Evolutionary conservation across 108 stramenopile species (phyloP).

Genomic region (Cyclotella atomus): DNA sequence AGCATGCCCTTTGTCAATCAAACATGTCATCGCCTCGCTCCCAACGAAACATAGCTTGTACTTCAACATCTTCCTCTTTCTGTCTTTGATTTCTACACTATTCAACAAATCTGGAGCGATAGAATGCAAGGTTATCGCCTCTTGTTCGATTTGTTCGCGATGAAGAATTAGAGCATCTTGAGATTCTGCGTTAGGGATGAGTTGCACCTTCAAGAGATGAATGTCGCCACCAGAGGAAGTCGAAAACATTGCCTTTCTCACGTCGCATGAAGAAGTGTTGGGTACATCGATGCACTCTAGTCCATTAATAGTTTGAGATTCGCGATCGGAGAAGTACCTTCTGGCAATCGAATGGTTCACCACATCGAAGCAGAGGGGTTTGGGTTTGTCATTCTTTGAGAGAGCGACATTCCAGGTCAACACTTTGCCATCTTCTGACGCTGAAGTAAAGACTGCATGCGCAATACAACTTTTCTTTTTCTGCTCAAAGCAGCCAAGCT

Average conservation of each 20-base stretch:
- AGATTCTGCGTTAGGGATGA: not conserved
- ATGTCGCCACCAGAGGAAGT: slow-evolving; percentile 26
- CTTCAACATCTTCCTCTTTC: slow-evolving; percentile 16
- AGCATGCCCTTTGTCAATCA: slow-evolving; percentile 54
- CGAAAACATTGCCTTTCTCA: slow-evolving; percentile 17
- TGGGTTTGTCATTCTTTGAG: slow-evolving; percentile 9
- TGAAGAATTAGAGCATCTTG: slow-evolving; percentile 39
- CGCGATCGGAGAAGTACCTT: slow-evolving; percentile 21
- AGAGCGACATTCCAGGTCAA: slow-evolving; percentile 27
- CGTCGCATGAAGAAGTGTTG: not conserved
- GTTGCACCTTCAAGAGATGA: slow-evolving; percentile 16
- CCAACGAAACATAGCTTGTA: slow-evolving; percentile 30
- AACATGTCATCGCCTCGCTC: slow-evolving; percentile 52
- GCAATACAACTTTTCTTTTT: slow-evolving; percentile 1
- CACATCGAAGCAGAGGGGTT: slow-evolving; percentile 29
- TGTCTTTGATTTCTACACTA: slow-evolving; percentile 10
- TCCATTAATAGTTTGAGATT: slow-evolving; percentile 5
- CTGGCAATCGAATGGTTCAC: slow-evolving; percentile 27
- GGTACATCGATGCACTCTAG: slow-evolving; percentile 7
- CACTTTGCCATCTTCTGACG: slow-evolving; percentile 39
- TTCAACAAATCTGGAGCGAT: slow-evolving; percentile 13
- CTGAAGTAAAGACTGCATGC: slow-evolving; percentile 15
- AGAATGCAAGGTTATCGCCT: slow-evolving; percentile 44
- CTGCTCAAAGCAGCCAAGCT: not conserved
- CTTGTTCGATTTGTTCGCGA: slow-evolving; percentile 56